Evolutionary conservation across 23 red algal genomes (phyloP).

Genomic region (Gracilaria vermiculophylla): DNA sequence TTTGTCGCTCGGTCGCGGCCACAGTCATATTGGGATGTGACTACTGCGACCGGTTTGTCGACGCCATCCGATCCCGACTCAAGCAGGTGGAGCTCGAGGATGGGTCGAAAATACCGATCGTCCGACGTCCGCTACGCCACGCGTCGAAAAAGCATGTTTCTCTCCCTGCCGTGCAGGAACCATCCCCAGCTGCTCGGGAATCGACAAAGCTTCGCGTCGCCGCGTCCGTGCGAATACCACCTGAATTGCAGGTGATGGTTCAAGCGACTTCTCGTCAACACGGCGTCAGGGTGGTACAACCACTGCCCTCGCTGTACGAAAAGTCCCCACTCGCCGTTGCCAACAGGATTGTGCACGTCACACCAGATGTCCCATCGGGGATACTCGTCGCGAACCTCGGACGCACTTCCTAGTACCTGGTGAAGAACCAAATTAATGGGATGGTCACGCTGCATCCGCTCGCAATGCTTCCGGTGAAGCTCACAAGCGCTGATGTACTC

Average conservation of each 20-base stretch:
- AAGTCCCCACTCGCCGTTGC: not conserved
- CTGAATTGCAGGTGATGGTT: no score
- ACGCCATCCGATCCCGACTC: not conserved
- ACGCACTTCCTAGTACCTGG: not conserved
- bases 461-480: not conserved
- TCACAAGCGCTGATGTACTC: not conserved
- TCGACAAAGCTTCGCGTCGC: no score
- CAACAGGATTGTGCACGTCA: not conserved
- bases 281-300: not conserved
- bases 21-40: no score
- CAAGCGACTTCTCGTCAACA: not conserved
- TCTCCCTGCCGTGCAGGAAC: no score
- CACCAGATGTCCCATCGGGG: no score
- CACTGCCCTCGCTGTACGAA: not conserved
- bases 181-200: not conserved
- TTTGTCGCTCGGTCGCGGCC: no score
- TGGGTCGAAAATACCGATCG: no score
- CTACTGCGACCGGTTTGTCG: no score
- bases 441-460: not conserved
- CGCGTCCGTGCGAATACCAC: no score
- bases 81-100: not conserved
- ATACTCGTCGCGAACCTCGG: not conserved
- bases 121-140: no score
- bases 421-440: conserved; percentile 1
- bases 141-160: no score